These are phyloP conservation scores for Komagataella kurtzmanii DNA, from an alignment of 805 yeast genomes.

Conservation along the genomic window DNA sequence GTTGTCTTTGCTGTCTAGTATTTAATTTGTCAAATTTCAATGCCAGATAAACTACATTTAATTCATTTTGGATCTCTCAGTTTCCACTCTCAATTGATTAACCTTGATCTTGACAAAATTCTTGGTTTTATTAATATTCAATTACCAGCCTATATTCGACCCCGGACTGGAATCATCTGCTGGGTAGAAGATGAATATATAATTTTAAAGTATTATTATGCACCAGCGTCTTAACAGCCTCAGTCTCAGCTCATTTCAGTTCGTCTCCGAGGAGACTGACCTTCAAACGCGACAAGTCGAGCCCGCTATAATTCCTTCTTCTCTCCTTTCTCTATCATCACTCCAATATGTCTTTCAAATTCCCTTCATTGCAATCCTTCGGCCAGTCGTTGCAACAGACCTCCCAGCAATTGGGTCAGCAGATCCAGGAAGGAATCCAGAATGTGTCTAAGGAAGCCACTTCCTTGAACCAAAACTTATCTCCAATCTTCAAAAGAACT, in stretches of 20 bases:
- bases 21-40: too few species aligned
- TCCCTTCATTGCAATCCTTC: slow-evolving; percentile 14
- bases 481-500: slow-evolving; percentile 48
- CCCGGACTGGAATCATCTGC: too few species aligned
- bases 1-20: too few species aligned
- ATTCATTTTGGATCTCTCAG: too few species aligned
- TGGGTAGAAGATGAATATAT: too few species aligned
- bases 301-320: not conserved
- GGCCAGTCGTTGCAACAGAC: slow-evolving; percentile 19
- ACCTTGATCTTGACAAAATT: too few species aligned
- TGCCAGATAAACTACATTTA: too few species aligned
- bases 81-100: too few species aligned
- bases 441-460: slow-evolving; percentile 20
- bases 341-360: slow-evolving; percentile 15
- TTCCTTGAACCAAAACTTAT: slow-evolving; percentile 20
- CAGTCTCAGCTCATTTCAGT: not conserved
- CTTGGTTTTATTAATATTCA: too few species aligned
- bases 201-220: too few species aligned
- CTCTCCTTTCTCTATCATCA: not conserved
- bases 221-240: too few species aligned
- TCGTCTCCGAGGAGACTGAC: not conserved
- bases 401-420: slow-evolving; percentile 16
- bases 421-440: slow-evolving; percentile 17
- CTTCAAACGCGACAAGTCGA: not conserved
- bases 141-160: too few species aligned